Evolutionary conservation across 2,329 filamentous ascomycete genomes (phyloP).

Genomic region (Penicillium sp.): DNA sequence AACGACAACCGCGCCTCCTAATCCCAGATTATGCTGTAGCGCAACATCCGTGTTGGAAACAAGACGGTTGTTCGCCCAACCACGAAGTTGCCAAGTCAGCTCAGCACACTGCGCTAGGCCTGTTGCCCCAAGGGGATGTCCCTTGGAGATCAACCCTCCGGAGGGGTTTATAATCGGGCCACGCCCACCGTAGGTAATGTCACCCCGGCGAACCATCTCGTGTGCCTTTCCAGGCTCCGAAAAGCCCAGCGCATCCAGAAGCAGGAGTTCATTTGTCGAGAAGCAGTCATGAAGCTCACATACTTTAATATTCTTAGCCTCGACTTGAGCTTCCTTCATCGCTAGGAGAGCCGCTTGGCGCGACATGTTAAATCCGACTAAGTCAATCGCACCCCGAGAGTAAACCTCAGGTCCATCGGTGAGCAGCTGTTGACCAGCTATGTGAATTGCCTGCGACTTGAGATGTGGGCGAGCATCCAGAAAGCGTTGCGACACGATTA

Average conservation of each 20-base stretch:
- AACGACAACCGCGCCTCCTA: constrained; percentile 86
- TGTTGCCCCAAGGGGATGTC: constrained; percentile 88
- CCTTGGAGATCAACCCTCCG: constrained; percentile 91
- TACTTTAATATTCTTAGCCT: constrained; percentile 69
- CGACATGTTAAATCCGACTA: constrained; percentile 87
- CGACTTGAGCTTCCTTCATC: constrained; percentile 65
- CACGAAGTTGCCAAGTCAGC: constrained; percentile 89
- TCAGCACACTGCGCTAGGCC: constrained; percentile 95
- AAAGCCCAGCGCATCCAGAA: constrained; percentile 81
- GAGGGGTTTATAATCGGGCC: constrained; percentile 81
- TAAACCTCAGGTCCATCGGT: constrained; percentile 82
- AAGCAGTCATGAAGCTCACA: constrained; percentile 97
- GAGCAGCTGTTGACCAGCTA: constrained; percentile 84
- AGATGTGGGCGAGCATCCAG: constrained; percentile 83
- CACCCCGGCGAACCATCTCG: constrained; percentile 80
- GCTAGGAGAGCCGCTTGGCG: constrained; percentile 68
- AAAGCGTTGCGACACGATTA: constrained; percentile 86
- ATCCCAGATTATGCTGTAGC: constrained; percentile 88
- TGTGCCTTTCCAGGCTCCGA: constrained; percentile 81
- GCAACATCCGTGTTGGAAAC: constrained; percentile 68
- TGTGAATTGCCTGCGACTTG: constrained; percentile 74
- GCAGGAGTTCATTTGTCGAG: constrained; percentile 88
- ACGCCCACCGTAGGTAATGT: constrained; percentile 83
- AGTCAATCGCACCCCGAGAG: constrained; percentile 76
- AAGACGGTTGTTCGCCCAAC: constrained; percentile 92